These are phyloP conservation scores for Boletellus ananiceps DNA, from an alignment of 768 basidiomycete genomes.

Conservation along the genomic window DNA sequence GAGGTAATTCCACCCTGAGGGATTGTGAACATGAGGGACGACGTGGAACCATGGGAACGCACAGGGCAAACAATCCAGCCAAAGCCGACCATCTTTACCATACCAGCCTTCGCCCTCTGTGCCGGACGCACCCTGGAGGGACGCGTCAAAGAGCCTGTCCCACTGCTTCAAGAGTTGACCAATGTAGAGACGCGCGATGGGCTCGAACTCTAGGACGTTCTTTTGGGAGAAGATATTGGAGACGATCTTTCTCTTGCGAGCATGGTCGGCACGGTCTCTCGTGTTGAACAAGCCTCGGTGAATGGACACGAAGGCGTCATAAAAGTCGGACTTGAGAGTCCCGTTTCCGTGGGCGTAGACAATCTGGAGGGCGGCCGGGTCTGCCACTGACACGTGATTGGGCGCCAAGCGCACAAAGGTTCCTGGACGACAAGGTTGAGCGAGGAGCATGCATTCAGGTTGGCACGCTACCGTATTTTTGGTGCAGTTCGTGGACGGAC, in stretches of 20 bases:
- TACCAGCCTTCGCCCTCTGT: conserved; percentile 59
- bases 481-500: conserved; percentile 66
- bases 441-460: background rate
- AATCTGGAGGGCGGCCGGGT: conserved; percentile 68
- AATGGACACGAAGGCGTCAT: conserved; percentile 76
- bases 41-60: conserved; percentile 21
- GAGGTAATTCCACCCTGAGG: conserved; percentile 53
- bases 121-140: conserved; percentile 53
- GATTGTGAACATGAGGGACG: conserved; percentile 6
- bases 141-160: conserved; percentile 61
- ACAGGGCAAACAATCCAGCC: conserved; percentile 75
- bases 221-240: conserved; percentile 83
- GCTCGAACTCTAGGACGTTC: conserved; percentile 82
- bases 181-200: conserved; percentile 63
- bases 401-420: conserved; percentile 69
- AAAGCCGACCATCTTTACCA: conserved; percentile 59
- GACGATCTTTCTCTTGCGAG: conserved; percentile 88
- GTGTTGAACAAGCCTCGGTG: conserved; percentile 73
- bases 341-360: conserved; percentile 85
- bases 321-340: conserved; percentile 75
- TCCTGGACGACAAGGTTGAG: conserved; percentile 34
- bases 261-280: conserved; percentile 70
- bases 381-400: conserved; percentile 71
- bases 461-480: conserved; percentile 56
- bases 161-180: conserved; percentile 61